These are phyloP conservation scores for Aspergillus proliferans DNA, from an alignment of 2,329 filamentous ascomycete species.

Conservation along the genomic window DNA sequence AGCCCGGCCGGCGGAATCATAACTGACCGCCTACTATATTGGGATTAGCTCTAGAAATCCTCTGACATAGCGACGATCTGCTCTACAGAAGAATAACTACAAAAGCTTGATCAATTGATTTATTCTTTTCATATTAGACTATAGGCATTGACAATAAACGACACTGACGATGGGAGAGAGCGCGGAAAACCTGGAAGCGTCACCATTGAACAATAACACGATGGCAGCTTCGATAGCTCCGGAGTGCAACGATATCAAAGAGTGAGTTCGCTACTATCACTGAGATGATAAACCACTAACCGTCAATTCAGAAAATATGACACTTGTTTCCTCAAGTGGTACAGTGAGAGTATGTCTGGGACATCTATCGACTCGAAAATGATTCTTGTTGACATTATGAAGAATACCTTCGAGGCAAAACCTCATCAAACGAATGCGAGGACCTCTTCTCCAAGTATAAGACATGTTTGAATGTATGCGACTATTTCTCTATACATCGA, in stretches of 20 bases:
- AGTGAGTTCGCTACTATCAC: constrained; percentile 53
- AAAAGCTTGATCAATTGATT: background rate
- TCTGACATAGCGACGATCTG: constrained; percentile 6
- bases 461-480: constrained; percentile 69
- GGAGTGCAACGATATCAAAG: constrained; percentile 92
- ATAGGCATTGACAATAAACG: background rate
- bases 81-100: constrained; percentile 2
- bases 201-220: constrained; percentile 12
- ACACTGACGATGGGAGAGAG: background rate
- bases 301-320: constrained; percentile 70
- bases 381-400: constrained; percentile 4
- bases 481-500: background rate
- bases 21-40: constrained; percentile 13
- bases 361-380: background rate
- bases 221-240: constrained; percentile 95
- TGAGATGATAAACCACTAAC: constrained; percentile 8
- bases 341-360: constrained; percentile 79
- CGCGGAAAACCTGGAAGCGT: background rate
- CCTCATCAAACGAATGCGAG: constrained; percentile 79
- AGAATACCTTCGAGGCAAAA: constrained; percentile 87
- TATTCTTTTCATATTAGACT: background rate
- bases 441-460: constrained; percentile 83
- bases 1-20: background rate
- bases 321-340: constrained; percentile 98
- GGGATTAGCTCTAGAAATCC: constrained; percentile 2